Evolutionary conservation across 139 green algal species (phyloP).

Genomic region (Chlamydomonas schloesseri): DNA sequence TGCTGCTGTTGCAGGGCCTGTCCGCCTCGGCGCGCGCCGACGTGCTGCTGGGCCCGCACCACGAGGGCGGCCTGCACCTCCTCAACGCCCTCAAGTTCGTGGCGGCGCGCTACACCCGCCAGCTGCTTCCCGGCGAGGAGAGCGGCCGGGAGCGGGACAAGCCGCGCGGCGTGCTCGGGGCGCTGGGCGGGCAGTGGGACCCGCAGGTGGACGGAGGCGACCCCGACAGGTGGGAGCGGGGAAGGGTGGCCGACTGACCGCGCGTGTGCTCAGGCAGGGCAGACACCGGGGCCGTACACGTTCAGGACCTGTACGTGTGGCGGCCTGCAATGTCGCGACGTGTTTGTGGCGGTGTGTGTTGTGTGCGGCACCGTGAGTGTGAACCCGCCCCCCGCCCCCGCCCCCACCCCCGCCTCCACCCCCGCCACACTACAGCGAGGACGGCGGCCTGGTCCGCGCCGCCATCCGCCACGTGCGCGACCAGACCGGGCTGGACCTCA

Average conservation of each 20-base stretch:
- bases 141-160: not conserved
- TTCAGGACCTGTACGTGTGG: no score
- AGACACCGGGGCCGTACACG: no score
- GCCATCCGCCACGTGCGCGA: constrained; percentile 69
- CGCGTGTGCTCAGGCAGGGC: no score
- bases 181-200: constrained; percentile 75
- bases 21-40: constrained; percentile 38
- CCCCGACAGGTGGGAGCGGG: constrained; percentile 41
- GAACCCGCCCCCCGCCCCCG: no score
- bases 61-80: constrained; percentile 54
- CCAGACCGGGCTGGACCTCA: constrained; percentile 71
- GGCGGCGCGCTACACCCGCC: constrained; percentile 47
- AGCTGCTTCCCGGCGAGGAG: not conserved
- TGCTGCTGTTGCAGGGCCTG: constrained; percentile 73
- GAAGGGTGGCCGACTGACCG: no score
- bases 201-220: constrained; percentile 69
- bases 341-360: no score
- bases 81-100: constrained; percentile 73
- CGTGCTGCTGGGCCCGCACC: constrained; percentile 46
- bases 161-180: constrained; percentile 64
- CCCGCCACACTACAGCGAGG: constrained; percentile 61
- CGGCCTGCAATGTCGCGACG: no score
- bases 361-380: no score
- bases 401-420: not conserved
- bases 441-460: constrained; percentile 59